Percentiles rank a stretch among this genome's conserved stretches.
These are phyloP conservation scores for Fusarium goolgardi DNA, from an alignment of 2,329 filamentous ascomycete species.

Conservation along the genomic window DNA sequence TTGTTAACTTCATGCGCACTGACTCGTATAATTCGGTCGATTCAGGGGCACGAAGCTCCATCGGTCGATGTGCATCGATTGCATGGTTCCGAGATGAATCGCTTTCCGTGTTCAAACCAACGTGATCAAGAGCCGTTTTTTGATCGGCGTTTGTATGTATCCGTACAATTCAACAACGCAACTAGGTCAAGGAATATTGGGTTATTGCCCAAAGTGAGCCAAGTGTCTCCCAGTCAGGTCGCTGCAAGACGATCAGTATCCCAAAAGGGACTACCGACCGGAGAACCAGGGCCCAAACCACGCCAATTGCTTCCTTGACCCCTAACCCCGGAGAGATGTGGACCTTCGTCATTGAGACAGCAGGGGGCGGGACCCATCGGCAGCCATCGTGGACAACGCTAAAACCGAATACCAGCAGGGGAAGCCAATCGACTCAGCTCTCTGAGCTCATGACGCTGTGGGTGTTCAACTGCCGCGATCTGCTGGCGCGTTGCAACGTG, in stretches of 20 bases:
- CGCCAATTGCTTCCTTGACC: conserved; percentile 40
- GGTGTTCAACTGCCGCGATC: conserved; percentile 47
- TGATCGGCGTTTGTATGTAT: conserved; percentile 48
- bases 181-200: conserved; percentile 35
- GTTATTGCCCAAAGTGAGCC: conserved; percentile 42
- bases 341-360: conserved; percentile 33
- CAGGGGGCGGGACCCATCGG: conserved; percentile 48
- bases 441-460: conserved; percentile 40
- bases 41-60: conserved; percentile 29
- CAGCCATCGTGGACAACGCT: conserved; percentile 44
- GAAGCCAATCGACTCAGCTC: conserved; percentile 39
- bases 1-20: conserved; percentile 39
- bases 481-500: conserved; percentile 43
- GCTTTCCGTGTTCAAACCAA: conserved; percentile 39
- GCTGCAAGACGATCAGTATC: conserved; percentile 44
- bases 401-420: conserved; percentile 39
- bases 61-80: conserved; percentile 38
- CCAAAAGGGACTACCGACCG: conserved; percentile 46
- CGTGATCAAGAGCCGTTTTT: conserved; percentile 47
- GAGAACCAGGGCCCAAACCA: conserved; percentile 42
- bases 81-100: conserved; percentile 44
- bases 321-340: conserved; percentile 45
- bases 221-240: conserved; percentile 42
- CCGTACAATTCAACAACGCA: conserved; percentile 32
- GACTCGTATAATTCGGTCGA: conserved; percentile 37